Conservation (phyloP, 2,329 filamentous ascomycete genomes). For the Diaporthe sp. region DNA sequence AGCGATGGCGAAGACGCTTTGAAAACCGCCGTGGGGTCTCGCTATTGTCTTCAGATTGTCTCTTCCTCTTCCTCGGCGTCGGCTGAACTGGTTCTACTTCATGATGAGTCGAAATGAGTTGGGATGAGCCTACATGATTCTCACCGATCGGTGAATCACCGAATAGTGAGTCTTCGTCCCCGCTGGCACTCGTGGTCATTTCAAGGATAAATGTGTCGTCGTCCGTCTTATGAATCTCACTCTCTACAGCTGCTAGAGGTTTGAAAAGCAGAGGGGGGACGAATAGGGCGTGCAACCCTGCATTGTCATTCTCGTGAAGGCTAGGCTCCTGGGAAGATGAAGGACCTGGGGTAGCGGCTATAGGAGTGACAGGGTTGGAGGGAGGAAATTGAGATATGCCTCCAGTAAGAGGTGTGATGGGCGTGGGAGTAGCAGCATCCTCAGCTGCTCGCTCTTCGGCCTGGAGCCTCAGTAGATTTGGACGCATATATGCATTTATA, state of each 20-base stretch:
- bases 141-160: not conserved
- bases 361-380: not conserved
- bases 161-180: not conserved
- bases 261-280: not conserved
- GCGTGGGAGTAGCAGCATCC: not conserved
- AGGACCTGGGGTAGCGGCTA: not conserved
- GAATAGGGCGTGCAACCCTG: not conserved
- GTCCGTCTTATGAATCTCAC: not conserved
- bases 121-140: not conserved
- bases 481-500: constrained; percentile 1
- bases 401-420: not conserved
- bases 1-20: not conserved
- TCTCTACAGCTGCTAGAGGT: too few relatives aligned
- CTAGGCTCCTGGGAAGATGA: not conserved
- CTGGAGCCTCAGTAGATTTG: not conserved
- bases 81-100: not conserved
- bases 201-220: not conserved
- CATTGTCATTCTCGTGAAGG: not conserved
- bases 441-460: not conserved
- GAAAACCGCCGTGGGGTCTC: not conserved
- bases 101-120: not conserved
- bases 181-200: not conserved
- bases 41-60: too few relatives aligned
- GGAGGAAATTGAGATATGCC: not conserved
- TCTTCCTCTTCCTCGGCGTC: not conserved